Base-by-base conservation (phyloP, 768 basidiomycete genomes). In the Hygrophorus pudorinus region DNA sequence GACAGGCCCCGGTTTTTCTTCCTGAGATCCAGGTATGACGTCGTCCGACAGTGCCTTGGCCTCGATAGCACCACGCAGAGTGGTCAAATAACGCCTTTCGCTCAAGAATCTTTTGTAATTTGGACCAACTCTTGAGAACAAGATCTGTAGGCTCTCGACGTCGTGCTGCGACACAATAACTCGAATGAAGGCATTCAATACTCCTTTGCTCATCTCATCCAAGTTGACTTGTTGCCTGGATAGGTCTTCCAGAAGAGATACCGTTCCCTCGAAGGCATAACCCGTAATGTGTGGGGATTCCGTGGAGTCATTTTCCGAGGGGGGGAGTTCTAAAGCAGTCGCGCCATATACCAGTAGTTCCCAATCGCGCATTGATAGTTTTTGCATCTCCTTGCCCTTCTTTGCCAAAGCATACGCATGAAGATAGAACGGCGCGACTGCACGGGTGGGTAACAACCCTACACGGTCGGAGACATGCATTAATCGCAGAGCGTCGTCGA, bases 271-370 rank as follows among this genome's bases (percentile, higher is more conserved):
- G 54, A 67, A 73, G 5, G 64, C 53, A 34, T 56, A 63, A 18
- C 53, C 50, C 5, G 56, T 53, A 5, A 64, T 37, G 9, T 46
- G 9, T 2, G 41, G 48, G 30, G 34, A 13, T 21, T 35, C 8
- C n/a, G 38, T 37, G 31, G 30, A 11, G 13, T 37, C 38, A 12
- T 31, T 27, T 17, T 42, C 35, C 10, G 37, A n/a, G 18, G 29
- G 17, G n/a, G 48, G 48, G 17, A 49, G 40, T 35, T 49, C 48
- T 34, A 49, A 33, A 20, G 66, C 57, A 6, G 62, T 53, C 2
- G 71, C 64, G 5, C 71, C 67, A 21, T 65, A 66, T 1, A 72
- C 50, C 13, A 83, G 50, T 5, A 68, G 54, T 33, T 70, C 69
- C 65, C 76, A 73, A 31, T 79, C 76, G 5, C 58, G 49, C 0